Evolutionary conservation across 768 basidiomycete genomes (phyloP), one percentile per base, ranked within the genome.

Genomic region (Amanita exitialis): DNA sequence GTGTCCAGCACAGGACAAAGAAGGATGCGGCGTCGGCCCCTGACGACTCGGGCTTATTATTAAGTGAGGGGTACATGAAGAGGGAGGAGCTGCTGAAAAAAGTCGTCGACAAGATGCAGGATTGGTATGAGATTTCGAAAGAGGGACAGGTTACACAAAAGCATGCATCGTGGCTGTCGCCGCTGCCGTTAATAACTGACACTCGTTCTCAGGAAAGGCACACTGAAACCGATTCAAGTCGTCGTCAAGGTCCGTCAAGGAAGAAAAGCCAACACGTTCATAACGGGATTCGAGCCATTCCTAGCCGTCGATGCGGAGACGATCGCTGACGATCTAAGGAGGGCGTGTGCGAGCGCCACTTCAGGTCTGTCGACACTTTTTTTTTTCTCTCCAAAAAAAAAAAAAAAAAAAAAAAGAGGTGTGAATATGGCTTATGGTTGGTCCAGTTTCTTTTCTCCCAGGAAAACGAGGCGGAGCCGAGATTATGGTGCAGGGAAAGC

Each of bases 401-500:
- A 30, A 10, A n/a, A n/a, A n/a, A 28, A 28, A 1, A 10, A 1
- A 30, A 30, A 30, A 30, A 10, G 12, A 30, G 30, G 30, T 48
- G 18, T 41, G 12, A 44, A 18, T 10, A 51, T 10, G 13, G 50
- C 13, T 43, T 20, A 25, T 43, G 1, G 15, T 15, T 28, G 23
- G 25, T 9, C 15, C 43, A 88, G 86, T 85, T 13, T 76, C 80
- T 0, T 78, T 80, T 1, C 49, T 76, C n/a, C 70, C 68, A 4
- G 83, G 84, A 0, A 83, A 80, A 28, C 35, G 38, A 61, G 66
- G 66, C 6, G 77, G 76, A 1, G 57, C 77, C 47, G 88, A 93
- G 58, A 81, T 96, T 7, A 69, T 86, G 54, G 83, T 95, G 0
- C 93, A 95, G 60, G 93, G 93, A 1, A 87, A 86, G 54, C 91